A percentile compares a stretch with the other conserved stretches of the same genome.
These are phyloP conservation scores for Eurotiales sp. DNA, from an alignment of 2,329 filamentous ascomycete species.

Conservation along the genomic window DNA sequence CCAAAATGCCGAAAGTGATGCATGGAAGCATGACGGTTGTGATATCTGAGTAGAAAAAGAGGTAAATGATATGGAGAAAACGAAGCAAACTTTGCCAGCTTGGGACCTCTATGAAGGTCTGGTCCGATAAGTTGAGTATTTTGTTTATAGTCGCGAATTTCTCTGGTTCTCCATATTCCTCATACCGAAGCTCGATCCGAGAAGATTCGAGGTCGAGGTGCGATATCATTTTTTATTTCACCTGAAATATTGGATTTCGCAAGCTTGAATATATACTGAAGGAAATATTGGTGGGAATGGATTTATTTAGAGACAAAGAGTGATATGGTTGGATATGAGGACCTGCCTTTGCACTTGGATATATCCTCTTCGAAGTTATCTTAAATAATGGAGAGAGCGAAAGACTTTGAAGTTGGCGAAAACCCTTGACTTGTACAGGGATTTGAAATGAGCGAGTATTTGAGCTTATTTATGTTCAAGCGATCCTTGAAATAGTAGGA, in stretches of 20 bases:
- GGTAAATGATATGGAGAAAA: slow-evolving; percentile 11
- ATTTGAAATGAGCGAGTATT: background rate
- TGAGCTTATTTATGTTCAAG: slow-evolving; percentile 1
- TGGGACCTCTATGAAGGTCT: background rate
- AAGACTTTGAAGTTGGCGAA: background rate
- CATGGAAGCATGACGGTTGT: slow-evolving; percentile 14
- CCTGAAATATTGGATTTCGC: background rate
- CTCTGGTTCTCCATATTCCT: background rate
- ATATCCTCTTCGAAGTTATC: background rate
- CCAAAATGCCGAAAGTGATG: slow-evolving; percentile 14
- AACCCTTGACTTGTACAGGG: background rate
- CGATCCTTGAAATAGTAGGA: background rate
- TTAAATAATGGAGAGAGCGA: slow-evolving; percentile 1
- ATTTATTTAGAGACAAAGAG: background rate
- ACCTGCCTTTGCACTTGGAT: background rate
- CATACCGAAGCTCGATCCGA: slow-evolving; percentile 3
- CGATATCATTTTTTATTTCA: background rate
- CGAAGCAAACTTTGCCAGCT: background rate
- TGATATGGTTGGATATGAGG: background rate
- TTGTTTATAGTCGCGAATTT: background rate
- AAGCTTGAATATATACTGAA: background rate
- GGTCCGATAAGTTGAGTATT: background rate
- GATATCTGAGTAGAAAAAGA: slow-evolving; percentile 14
- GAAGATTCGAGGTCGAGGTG: slow-evolving; percentile 10
- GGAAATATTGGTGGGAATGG: background rate